These are phyloP conservation scores for Globisporangium uncinulatum DNA, from an alignment of 352 stramenopile species.

Conservation along the genomic window DNA sequence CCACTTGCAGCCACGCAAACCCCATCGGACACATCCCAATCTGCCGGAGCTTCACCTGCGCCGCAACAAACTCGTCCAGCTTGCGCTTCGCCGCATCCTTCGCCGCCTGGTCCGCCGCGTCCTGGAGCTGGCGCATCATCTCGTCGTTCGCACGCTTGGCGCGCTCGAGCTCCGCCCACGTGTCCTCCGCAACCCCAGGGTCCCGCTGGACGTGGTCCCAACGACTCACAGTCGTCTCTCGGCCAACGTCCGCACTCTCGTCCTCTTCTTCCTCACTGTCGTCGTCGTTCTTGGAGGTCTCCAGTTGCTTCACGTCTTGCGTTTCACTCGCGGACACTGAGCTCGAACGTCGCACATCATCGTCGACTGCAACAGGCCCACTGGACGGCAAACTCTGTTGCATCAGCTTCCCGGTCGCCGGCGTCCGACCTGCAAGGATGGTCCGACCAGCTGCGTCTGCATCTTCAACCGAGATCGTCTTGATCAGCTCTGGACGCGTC, in stretches of 20 bases:
- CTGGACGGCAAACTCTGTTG: constrained; percentile 11
- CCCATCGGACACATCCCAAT: constrained; percentile 62
- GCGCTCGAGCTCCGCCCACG: constrained; percentile 58
- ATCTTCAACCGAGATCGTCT: constrained; percentile 40
- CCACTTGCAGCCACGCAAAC: constrained; percentile 57
- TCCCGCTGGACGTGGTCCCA: constrained; percentile 24
- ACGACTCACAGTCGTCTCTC: constrained; percentile 11
- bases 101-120: constrained; percentile 5
- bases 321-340: neutral
- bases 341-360: constrained; percentile 3
- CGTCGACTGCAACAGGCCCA: constrained; percentile 3
- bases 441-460: constrained; percentile 25
- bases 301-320: neutral
- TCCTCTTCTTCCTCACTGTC: constrained; percentile 14
- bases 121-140: constrained; percentile 21
- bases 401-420: constrained; percentile 25
- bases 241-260: constrained; percentile 13
- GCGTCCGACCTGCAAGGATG: constrained; percentile 33
- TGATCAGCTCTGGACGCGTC: constrained; percentile 29
- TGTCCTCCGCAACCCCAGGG: constrained; percentile 48
- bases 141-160: constrained; percentile 52
- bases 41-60: constrained; percentile 55
- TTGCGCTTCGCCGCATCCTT: constrained; percentile 21
- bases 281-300: constrained; percentile 8
- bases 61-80: constrained; percentile 24